A percentile compares a stretch with the other conserved stretches of the same genome.
These are phyloP conservation scores for Falciphora oryzae DNA, from an alignment of 2,329 filamentous ascomycete genomes.

Conservation along the genomic window DNA sequence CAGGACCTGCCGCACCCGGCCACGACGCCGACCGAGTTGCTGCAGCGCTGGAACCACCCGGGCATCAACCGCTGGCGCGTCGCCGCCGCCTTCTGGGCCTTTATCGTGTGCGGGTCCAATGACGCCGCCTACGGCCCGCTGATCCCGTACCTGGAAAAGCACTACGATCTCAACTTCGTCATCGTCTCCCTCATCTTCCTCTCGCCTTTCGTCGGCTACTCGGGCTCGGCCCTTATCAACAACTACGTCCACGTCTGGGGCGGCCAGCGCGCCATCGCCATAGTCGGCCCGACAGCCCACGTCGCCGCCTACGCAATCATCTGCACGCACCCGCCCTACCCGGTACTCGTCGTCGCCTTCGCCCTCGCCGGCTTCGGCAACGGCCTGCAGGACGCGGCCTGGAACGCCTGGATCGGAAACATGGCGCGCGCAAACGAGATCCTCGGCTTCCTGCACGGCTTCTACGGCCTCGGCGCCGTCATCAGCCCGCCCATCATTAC, in stretches of 20 bases:
- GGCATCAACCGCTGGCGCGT: slow-evolving; percentile 52
- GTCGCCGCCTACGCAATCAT: slow-evolving; percentile 60
- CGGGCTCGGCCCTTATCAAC: slow-evolving; percentile 56
- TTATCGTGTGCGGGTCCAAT: slow-evolving; percentile 63
- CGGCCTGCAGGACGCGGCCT: slow-evolving; percentile 57
- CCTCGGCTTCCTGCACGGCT: slow-evolving; percentile 65
- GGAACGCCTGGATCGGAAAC: slow-evolving; percentile 60
- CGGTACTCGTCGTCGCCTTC: slow-evolving; percentile 58
- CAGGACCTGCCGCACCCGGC: slow-evolving; percentile 12
- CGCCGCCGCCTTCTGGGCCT: slow-evolving; percentile 52
- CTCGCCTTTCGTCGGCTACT: slow-evolving; percentile 60
- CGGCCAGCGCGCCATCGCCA: slow-evolving; percentile 66
- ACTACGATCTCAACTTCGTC: slow-evolving; percentile 57
- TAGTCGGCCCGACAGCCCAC: slow-evolving; percentile 58
- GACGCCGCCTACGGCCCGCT: slow-evolving; percentile 54
- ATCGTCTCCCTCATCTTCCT: slow-evolving; percentile 63
- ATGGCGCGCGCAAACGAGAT: slow-evolving; percentile 70
- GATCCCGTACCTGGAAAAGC: slow-evolving; percentile 40
- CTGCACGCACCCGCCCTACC: slow-evolving; percentile 62
- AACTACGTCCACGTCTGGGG: slow-evolving; percentile 57
- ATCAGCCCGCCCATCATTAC: slow-evolving; percentile 66
- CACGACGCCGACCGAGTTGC: slow-evolving; percentile 7
- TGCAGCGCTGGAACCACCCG: slow-evolving; percentile 60
- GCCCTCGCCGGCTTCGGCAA: slow-evolving; percentile 66
- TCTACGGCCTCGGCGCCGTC: slow-evolving; percentile 67